These are phyloP conservation scores for Trichoderma sp. DNA, from an alignment of 2,329 filamentous ascomycete species.

Conservation along the genomic window DNA sequence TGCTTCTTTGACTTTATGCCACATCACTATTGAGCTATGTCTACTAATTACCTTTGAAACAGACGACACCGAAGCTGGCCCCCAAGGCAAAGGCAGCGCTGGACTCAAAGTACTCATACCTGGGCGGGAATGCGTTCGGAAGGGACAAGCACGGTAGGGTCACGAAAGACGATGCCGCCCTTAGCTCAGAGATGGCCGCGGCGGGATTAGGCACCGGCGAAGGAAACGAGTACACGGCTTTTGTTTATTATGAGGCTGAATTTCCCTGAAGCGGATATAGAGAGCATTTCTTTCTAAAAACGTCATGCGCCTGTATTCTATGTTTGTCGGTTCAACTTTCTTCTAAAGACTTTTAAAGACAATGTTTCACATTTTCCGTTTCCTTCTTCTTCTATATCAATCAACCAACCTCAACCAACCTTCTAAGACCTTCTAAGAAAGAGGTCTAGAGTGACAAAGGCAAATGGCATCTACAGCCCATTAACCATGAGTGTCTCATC, in stretches of 20 bases:
- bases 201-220: conserved; percentile 68
- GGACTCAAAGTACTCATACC: conserved; percentile 83
- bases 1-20: background rate
- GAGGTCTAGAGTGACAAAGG: background rate
- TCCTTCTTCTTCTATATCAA: background rate
- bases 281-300: conserved; percentile 13
- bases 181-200: conserved; percentile 81
- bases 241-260: conserved; percentile 96
- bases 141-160: conserved; percentile 91
- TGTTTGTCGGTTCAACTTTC: conserved; percentile 38
- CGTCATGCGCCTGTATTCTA: conserved; percentile 28
- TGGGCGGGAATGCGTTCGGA: conserved; percentile 91
- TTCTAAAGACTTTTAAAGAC: conserved; percentile 24
- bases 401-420: background rate
- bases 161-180: conserved; percentile 80
- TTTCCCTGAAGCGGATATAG: conserved; percentile 50
- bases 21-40: background rate
- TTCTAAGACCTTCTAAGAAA: background rate
- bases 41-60: conserved; percentile 27
- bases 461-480: conserved; percentile 3
- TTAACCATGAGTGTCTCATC: background rate
- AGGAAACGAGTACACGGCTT: conserved; percentile 85
- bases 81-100: conserved; percentile 79
- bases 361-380: background rate
- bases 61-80: conserved; percentile 81